These are phyloP conservation scores for Globisporangium mamillatum DNA, from an alignment of 352 stramenopile genomes.

Conservation along the genomic window DNA sequence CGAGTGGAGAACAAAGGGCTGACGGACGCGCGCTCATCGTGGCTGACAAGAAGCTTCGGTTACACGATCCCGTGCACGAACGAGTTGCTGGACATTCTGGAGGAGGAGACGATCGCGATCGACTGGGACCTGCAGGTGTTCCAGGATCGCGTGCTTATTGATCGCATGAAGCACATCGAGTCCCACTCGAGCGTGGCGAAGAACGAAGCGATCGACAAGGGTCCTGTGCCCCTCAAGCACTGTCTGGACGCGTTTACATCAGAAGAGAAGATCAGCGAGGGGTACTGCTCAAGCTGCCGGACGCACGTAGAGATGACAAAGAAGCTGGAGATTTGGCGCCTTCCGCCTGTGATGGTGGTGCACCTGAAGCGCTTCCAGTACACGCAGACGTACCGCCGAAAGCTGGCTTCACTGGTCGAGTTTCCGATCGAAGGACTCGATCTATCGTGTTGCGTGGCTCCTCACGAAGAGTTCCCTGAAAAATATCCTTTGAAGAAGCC, in stretches of 20 bases:
- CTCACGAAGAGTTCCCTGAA: slow-evolving; percentile 73
- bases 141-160: slow-evolving; percentile 75
- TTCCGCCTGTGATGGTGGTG: slow-evolving; percentile 97
- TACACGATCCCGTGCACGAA: slow-evolving; percentile 77
- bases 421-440: slow-evolving; percentile 96
- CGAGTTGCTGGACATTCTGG: slow-evolving; percentile 72
- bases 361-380: slow-evolving; percentile 99
- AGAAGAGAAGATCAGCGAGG: slow-evolving; percentile 86
- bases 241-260: slow-evolving; percentile 84
- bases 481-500: slow-evolving; percentile 73
- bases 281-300: slow-evolving; percentile 97
- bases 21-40: slow-evolving; percentile 73
- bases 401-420: slow-evolving; percentile 90
- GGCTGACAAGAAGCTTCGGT: slow-evolving; percentile 80
- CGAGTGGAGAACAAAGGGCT: slow-evolving; percentile 83
- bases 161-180: slow-evolving; percentile 87
- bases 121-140: slow-evolving; percentile 86
- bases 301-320: slow-evolving; percentile 97
- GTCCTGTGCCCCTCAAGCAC: slow-evolving; percentile 75
- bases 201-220: slow-evolving; percentile 87
- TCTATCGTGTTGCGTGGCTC: slow-evolving; percentile 87
- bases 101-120: slow-evolving; percentile 86
- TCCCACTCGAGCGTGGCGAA: slow-evolving; percentile 75
- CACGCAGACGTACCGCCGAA: slow-evolving; percentile 89
- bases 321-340: slow-evolving; percentile 96